Conservation (phyloP, 78 protist genomes). For the Cavenderia fasciculata region DNA sequence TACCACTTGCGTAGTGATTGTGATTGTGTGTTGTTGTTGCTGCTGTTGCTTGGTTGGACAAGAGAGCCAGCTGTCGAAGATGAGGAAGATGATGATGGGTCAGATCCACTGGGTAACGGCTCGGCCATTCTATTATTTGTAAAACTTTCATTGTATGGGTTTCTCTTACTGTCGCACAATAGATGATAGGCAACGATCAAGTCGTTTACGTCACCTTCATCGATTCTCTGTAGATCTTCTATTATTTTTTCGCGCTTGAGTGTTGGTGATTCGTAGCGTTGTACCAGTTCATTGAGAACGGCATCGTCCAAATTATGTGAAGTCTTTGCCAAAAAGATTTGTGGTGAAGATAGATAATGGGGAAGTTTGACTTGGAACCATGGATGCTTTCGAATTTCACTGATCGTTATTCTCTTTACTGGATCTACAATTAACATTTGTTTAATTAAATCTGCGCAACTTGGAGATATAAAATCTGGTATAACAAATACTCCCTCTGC, state of each 20-base stretch:
- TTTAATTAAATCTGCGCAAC: slow-evolving; percentile 90
- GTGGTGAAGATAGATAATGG: slow-evolving; percentile 80
- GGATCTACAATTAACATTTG: slow-evolving; percentile 97
- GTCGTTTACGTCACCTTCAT: slow-evolving; percentile 70
- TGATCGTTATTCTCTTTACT: slow-evolving; percentile 92
- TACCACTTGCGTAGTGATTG: slow-evolving; percentile 62
- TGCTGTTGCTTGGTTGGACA: background rate
- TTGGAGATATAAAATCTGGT: slow-evolving; percentile 88
- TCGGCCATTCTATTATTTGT: background rate
- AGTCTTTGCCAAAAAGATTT: slow-evolving; percentile 27
- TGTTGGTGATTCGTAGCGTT: slow-evolving; percentile 21
- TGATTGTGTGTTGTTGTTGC: background rate
- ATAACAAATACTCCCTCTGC: slow-evolving; percentile 87
- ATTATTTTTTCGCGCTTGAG: slow-evolving; percentile 19
- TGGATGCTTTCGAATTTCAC: slow-evolving; percentile 90
- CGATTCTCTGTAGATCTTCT: slow-evolving; percentile 37
- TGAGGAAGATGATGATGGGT: background rate
- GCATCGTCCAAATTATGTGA: slow-evolving; percentile 34
- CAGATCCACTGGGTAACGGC: background rate
- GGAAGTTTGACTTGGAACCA: slow-evolving; percentile 93
- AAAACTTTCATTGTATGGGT: slow-evolving; percentile 15
- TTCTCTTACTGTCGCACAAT: slow-evolving; percentile 41
- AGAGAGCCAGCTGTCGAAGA: background rate
- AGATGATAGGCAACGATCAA: slow-evolving; percentile 65
- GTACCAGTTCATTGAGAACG: slow-evolving; percentile 33